phyloP scores from a whole-genome alignment of 1,284 basidiomycete species.

The Cryptococcus maquisensis region DNA sequence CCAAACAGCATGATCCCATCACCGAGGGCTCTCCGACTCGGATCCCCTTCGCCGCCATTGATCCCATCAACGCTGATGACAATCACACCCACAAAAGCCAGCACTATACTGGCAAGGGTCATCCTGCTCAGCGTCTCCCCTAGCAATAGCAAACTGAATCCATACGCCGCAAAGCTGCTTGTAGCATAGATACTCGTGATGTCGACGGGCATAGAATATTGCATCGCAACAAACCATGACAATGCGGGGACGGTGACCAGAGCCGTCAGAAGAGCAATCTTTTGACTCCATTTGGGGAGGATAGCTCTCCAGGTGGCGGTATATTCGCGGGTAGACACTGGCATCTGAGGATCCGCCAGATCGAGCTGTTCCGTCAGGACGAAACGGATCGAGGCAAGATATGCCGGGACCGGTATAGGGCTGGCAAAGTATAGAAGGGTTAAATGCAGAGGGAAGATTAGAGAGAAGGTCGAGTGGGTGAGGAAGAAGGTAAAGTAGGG shows the following conservation, averaged over 20 bases:
- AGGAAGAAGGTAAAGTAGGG: slow-evolving; percentile 48
- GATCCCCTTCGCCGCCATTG: slow-evolving; percentile 13
- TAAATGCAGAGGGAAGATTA: slow-evolving; percentile 43
- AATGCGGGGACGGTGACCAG: slow-evolving; percentile 38
- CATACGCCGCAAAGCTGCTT: slow-evolving; percentile 38
- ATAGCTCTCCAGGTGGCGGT: slow-evolving; percentile 28
- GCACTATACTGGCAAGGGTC: slow-evolving; percentile 36
- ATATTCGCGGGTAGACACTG: neutral
- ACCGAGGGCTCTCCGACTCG: slow-evolving; percentile 32
- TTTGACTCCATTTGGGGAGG: slow-evolving; percentile 15
- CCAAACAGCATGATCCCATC: slow-evolving; percentile 47
- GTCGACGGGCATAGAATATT: slow-evolving; percentile 35
- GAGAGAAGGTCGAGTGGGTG: slow-evolving; percentile 45
- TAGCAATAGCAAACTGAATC: slow-evolving; percentile 44
- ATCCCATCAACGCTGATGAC: slow-evolving; percentile 40
- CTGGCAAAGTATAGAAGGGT: slow-evolving; percentile 17
- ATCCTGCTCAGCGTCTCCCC: slow-evolving; percentile 34
- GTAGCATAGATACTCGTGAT: slow-evolving; percentile 45
- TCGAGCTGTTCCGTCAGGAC: slow-evolving; percentile 23
- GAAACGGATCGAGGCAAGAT: slow-evolving; percentile 16
- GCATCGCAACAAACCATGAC: slow-evolving; percentile 42
- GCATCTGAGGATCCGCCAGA: neutral
- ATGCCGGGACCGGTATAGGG: slow-evolving; percentile 7
- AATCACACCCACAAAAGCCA: slow-evolving; percentile 45
- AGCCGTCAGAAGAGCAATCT: slow-evolving; percentile 31